phyloP scores from a whole-genome alignment of 768 basidiomycete genomes.

The Boletus subcaerulescens region DNA sequence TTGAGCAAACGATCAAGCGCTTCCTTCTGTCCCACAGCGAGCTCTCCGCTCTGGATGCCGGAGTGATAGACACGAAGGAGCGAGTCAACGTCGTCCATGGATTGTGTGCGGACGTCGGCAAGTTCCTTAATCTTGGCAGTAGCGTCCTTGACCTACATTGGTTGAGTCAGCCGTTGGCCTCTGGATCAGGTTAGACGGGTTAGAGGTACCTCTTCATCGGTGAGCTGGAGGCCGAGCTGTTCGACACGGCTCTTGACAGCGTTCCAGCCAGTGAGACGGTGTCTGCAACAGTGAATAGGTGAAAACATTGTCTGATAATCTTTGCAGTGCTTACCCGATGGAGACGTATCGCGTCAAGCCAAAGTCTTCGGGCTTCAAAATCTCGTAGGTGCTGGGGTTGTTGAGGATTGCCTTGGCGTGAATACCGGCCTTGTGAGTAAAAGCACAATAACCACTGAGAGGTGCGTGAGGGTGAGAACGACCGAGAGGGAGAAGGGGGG shows the following conservation, averaged over 20 bases:
- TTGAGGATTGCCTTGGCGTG: conserved; percentile 99
- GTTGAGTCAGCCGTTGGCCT: conserved; percentile 2
- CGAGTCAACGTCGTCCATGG: conserved; percentile 98
- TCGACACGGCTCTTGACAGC: conserved; percentile 99
- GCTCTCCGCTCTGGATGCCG: conserved; percentile 87
- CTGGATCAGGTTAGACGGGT: background rate
- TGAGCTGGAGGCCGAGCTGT: conserved; percentile 86
- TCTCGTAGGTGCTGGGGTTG: conserved; percentile 99
- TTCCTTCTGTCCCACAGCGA: conserved; percentile 91
- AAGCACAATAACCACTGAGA: conserved; percentile 93
- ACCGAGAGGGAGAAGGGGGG: background rate
- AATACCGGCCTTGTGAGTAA: conserved; percentile 99
- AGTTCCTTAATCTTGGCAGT: conserved; percentile 99
- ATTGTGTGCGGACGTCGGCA: conserved; percentile 96
- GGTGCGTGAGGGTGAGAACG: background rate
- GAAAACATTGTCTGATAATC: background rate
- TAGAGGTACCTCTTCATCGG: conserved; percentile 73
- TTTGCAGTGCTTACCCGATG: conserved; percentile 61
- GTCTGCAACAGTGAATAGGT: conserved; percentile 42
- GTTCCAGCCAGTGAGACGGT: conserved; percentile 98
- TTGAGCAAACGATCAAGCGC: conserved; percentile 83
- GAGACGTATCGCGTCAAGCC: conserved; percentile 97
- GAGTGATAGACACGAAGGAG: conserved; percentile 95
- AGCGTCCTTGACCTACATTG: conserved; percentile 85
- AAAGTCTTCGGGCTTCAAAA: conserved; percentile 98